Conservation (phyloP, 1,284 basidiomycete genomes). For the Ceratobasidium papillatum region DNA sequence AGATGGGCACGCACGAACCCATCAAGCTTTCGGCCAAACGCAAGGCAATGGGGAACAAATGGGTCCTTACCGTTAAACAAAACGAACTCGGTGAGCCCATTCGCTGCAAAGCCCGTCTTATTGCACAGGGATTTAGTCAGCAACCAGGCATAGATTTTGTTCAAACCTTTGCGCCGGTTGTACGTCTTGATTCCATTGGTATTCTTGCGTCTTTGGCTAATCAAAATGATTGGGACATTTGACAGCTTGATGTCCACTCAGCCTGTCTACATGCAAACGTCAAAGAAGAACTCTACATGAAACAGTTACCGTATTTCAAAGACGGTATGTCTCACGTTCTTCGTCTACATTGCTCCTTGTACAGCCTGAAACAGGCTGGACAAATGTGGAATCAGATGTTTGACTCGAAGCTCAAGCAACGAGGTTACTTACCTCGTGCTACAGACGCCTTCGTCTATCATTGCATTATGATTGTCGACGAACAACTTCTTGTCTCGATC, state of each 20-base stretch:
- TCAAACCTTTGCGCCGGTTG: slow-evolving; percentile 45
- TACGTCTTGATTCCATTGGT: slow-evolving; percentile 51
- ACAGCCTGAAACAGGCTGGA: slow-evolving; percentile 10
- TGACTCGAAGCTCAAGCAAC: background rate
- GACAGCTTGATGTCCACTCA: slow-evolving; percentile 51
- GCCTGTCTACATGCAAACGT: slow-evolving; percentile 51
- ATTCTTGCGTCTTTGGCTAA: slow-evolving; percentile 54
- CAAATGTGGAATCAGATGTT: slow-evolving; percentile 12
- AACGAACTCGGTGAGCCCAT: background rate
- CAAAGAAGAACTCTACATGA: slow-evolving; percentile 51
- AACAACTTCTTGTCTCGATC: too few relatives aligned
- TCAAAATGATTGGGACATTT: slow-evolving; percentile 49
- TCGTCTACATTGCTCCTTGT: background rate
- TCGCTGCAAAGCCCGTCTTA: background rate
- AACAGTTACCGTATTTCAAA: slow-evolving; percentile 28
- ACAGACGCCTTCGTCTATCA: slow-evolving; percentile 12
- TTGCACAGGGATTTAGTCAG: slow-evolving; percentile 36
- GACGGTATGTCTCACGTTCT: background rate
- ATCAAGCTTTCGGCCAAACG: too few relatives aligned
- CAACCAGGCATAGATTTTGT: slow-evolving; percentile 45
- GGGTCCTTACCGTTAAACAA: slow-evolving; percentile 51
- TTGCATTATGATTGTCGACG: background rate
- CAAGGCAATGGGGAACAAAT: too few relatives aligned
- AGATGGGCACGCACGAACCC: too few relatives aligned
- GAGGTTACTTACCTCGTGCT: background rate